Evolutionary conservation across 208 protist species (phyloP).

Genomic region (Eutreptiella sp.): DNA sequence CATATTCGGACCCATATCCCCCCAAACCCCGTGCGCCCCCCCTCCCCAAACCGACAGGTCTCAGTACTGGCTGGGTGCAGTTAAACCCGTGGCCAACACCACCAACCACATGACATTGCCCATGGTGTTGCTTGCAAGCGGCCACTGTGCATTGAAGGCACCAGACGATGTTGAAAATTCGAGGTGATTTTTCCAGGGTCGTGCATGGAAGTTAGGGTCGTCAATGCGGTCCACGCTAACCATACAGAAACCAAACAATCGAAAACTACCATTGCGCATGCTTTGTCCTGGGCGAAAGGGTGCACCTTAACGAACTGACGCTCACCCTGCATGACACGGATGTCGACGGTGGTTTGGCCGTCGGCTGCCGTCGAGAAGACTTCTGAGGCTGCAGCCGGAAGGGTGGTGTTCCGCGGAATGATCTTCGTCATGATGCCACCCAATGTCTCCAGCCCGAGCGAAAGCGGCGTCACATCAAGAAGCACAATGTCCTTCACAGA

Average conservation of each 20-base stretch:
- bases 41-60: no score
- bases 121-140: no score
- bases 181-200: no score
- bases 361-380: conserved; percentile 93
- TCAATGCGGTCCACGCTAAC: no score
- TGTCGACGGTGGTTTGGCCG: conserved; percentile 95
- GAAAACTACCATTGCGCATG: no score
- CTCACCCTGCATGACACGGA: conserved; percentile 99
- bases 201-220: no score
- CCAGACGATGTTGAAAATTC: not conserved
- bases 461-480: conserved; percentile 89
- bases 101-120: no score
- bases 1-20: no score
- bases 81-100: no score
- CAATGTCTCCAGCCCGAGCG: conserved; percentile 89
- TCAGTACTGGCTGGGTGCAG: no score
- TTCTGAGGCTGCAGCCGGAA: conserved; percentile 67
- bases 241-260: no score
- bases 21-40: no score
- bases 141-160: conserved; percentile 38
- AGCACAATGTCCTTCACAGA: conserved; percentile 53
- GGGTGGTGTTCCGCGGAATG: conserved; percentile 75
- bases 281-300: conserved; percentile 15
- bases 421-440: conserved; percentile 85
- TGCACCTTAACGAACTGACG: conserved; percentile 75